Base-by-base conservation (phyloP, 2,329 filamentous ascomycete species). In the Xylaria sp. region DNA sequence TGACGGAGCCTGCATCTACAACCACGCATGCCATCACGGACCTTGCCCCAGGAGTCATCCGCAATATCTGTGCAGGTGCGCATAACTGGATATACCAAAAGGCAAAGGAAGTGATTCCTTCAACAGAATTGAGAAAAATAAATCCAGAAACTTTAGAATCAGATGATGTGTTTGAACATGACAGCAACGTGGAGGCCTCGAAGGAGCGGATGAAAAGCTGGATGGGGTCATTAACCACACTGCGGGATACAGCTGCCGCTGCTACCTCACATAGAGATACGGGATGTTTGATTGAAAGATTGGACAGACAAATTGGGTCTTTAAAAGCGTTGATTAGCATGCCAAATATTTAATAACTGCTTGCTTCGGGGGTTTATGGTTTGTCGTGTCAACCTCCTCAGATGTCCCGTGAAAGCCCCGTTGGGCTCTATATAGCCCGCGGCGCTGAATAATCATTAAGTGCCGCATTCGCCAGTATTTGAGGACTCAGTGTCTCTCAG, bases 251-350 rank as follows among this genome's bases (percentile, higher is more conserved):
- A 21, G 58, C 53, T 2, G 52, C 57, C 19, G 55, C 42, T 15
- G 57, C 61, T 4, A 49, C 42, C 35, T 60, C 61, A 15, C 61
- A 64, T 51, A 57, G 28, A 21, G 61, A 64, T 21, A 61, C 61
- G 12, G 37, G 33, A 37, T 21, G 2, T 15, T 25, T 61, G 15
- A 14, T 64, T 12, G 19, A 53, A 43, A 46, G 51, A 40, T 28
- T 64, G 8, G 53, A 64, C 21, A 33, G 31, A 17, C 47, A 53
- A 23, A 11, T 57, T 19, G 35, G 21, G 14, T n/a, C 33, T 19
- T 19, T 64, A 31, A 46, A 55, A 42, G 35, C 43, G 11, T 17
- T 54, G 8, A 3, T 38, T 14, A 45, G 23, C 5, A 45, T 3
- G 14, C 1, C 2, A 6, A 35, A 14, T 52, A 37, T 8, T 37